Conservation (phyloP, 2,329 filamentous ascomycete species). For the Phoma herbarum region DNA sequence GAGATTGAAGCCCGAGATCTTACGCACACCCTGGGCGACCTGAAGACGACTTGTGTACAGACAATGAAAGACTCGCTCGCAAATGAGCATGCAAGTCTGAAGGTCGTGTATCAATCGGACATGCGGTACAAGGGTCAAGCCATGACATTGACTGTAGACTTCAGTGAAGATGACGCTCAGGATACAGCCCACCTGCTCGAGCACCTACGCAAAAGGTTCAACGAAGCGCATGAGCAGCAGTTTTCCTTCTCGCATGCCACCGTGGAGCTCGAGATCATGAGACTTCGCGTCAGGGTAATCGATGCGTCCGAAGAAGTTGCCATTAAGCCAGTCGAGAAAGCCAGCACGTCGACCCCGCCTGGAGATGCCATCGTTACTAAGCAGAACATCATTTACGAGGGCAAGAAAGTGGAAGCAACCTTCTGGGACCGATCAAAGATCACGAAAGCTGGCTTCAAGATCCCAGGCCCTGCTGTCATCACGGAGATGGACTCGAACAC, state of each 20-base stretch:
- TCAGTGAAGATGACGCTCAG: slow-evolving; percentile 49
- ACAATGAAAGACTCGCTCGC: slow-evolving; percentile 53
- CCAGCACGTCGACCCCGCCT: slow-evolving; percentile 39
- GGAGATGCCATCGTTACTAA: slow-evolving; percentile 51
- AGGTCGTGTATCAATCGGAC: slow-evolving; percentile 55
- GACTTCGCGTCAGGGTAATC: slow-evolving; percentile 56
- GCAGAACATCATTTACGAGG: slow-evolving; percentile 54
- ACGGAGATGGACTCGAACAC: slow-evolving; percentile 63
- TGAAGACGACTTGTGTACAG: slow-evolving; percentile 51
- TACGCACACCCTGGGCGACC: slow-evolving; percentile 39
- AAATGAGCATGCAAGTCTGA: slow-evolving; percentile 42
- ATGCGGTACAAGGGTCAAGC: slow-evolving; percentile 60
- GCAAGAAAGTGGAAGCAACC: slow-evolving; percentile 52
- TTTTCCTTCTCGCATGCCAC: slow-evolving; percentile 57
- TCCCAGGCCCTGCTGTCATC: slow-evolving; percentile 58
- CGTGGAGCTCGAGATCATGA: slow-evolving; percentile 60
- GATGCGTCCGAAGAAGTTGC: slow-evolving; percentile 55
- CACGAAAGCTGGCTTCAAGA: slow-evolving; percentile 52
- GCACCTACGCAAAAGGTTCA: slow-evolving; percentile 53
- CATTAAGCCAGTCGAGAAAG: slow-evolving; percentile 48
- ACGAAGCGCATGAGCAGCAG: slow-evolving; percentile 55
- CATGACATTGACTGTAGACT: slow-evolving; percentile 47
- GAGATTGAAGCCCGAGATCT: slow-evolving; percentile 50
- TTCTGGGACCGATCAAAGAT: slow-evolving; percentile 58
- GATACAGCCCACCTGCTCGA: slow-evolving; percentile 42